A percentile compares a stretch with the other conserved stretches of the same genome.
phyloP scores from a whole-genome alignment of 208 protist genomes.

The Polymyxa betae region DNA sequence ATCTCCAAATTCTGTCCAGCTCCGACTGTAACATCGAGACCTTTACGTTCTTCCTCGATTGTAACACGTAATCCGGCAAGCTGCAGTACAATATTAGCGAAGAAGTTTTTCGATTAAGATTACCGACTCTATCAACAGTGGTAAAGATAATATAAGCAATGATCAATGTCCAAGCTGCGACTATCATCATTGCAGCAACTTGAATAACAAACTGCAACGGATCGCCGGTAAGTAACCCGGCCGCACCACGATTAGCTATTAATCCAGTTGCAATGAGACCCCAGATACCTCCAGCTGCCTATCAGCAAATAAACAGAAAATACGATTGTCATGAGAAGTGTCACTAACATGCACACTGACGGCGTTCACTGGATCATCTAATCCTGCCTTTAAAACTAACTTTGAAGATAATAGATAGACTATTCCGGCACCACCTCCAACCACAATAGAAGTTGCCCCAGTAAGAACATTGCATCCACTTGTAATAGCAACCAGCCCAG shows the following conservation, averaged over 20 bases:
- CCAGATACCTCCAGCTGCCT: not conserved
- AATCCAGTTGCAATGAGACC: not conserved
- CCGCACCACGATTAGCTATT: not conserved
- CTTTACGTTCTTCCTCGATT: not conserved
- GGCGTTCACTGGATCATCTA: not conserved
- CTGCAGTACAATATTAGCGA: not conserved
- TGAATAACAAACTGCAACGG: not conserved
- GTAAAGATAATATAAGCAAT: not conserved
- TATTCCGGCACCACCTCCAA: not conserved
- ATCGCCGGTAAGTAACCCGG: not conserved
- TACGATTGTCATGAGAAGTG: not conserved
- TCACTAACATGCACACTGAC: not conserved
- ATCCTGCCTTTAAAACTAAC: not conserved
- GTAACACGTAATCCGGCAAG: not conserved
- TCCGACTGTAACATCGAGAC: not conserved
- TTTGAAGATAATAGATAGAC: not conserved
- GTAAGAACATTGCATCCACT: not conserved
- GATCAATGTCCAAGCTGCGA: not conserved
- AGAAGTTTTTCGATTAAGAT: not conserved
- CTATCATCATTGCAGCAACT: not conserved
- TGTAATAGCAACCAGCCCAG: not conserved
- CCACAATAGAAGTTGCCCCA: not conserved
- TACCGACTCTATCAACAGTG: not conserved
- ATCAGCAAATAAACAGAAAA: not conserved
- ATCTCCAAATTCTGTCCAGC: not conserved